phyloP scores from a whole-genome alignment of 2,329 filamentous ascomycete genomes.

The Xylaria hypoxylon region DNA sequence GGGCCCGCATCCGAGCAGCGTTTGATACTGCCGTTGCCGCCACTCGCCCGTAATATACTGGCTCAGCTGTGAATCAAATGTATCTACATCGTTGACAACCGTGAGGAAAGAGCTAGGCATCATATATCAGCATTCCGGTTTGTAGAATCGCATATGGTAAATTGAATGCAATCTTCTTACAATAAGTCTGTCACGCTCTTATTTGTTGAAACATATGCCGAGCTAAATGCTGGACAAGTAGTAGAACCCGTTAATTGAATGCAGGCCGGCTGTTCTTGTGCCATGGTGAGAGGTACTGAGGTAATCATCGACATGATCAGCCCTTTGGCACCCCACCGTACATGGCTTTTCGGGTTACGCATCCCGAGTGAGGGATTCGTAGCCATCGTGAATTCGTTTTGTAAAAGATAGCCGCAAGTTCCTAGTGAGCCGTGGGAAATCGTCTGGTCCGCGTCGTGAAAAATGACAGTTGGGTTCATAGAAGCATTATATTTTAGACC shows the following conservation, averaged over 20 bases:
- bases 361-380: conserved; percentile 24
- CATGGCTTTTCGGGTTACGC: conserved; percentile 30
- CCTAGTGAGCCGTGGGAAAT: conserved; percentile 26
- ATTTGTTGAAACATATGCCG: conserved; percentile 54
- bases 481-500: conserved; percentile 45
- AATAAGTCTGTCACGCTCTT: conserved; percentile 46
- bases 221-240: conserved; percentile 53
- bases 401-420: conserved; percentile 14
- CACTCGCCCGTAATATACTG: conserved; percentile 81
- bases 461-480: conserved; percentile 40
- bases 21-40: conserved; percentile 82
- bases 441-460: conserved; percentile 31
- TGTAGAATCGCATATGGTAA: conserved; percentile 21
- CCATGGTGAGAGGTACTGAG: conserved; percentile 42
- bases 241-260: conserved; percentile 54
- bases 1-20: conserved; percentile 81
- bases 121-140: conserved; percentile 27
- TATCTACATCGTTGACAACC: conserved; percentile 78
- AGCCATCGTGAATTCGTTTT: conserved; percentile 37
- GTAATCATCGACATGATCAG: conserved; percentile 43
- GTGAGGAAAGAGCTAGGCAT: conserved; percentile 80
- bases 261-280: conserved; percentile 46
- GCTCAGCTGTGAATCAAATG: conserved; percentile 81
- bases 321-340: conserved; percentile 37
- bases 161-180: conserved; percentile 40